These are phyloP conservation scores for Cerioporus squamosus DNA, from an alignment of 1,284 basidiomycete species.

Conservation along the genomic window DNA sequence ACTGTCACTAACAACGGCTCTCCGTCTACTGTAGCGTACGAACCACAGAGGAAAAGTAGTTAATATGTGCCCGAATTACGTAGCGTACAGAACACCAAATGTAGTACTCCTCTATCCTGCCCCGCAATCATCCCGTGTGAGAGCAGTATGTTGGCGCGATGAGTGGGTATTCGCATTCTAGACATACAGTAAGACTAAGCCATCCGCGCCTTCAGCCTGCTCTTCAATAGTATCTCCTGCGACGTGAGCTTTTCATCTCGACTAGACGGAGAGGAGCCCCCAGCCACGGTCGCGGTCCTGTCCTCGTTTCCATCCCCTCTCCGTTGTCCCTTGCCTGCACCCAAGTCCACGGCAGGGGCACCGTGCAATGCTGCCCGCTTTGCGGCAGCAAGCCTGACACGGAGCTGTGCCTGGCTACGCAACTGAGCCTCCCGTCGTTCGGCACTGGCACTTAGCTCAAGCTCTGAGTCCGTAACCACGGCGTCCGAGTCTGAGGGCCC, in stretches of 20 bases:
- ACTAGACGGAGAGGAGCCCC: neutral
- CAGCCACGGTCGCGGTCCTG: neutral
- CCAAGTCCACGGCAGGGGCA: neutral
- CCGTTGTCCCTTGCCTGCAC: neutral
- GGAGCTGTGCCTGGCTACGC: constrained; percentile 53
- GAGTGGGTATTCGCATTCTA: too few relatives aligned
- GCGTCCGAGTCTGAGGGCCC: constrained; percentile 2
- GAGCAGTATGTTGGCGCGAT: too few relatives aligned
- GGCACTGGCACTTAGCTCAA: constrained; percentile 1
- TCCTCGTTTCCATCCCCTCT: neutral
- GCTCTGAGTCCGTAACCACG: constrained; percentile 20
- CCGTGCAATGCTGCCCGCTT: constrained; percentile 36
- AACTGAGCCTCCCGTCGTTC: constrained; percentile 45
- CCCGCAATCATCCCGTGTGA: neutral
- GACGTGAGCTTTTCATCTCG: constrained; percentile 10
- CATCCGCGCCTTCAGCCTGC: constrained; percentile 16
- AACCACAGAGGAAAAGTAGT: constrained; percentile 20
- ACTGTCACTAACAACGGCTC: constrained; percentile 16
- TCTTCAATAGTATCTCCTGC: constrained; percentile 16
- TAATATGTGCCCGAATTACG: constrained; percentile 20
- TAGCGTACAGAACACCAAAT: constrained; percentile 19
- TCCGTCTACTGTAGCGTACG: constrained; percentile 25
- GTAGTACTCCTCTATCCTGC: neutral
- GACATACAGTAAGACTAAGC: neutral
- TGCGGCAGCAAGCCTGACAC: constrained; percentile 52